These are phyloP conservation scores for Albatrellus sp. DNA, from an alignment of 1,284 basidiomycete genomes.

Conservation along the genomic window DNA sequence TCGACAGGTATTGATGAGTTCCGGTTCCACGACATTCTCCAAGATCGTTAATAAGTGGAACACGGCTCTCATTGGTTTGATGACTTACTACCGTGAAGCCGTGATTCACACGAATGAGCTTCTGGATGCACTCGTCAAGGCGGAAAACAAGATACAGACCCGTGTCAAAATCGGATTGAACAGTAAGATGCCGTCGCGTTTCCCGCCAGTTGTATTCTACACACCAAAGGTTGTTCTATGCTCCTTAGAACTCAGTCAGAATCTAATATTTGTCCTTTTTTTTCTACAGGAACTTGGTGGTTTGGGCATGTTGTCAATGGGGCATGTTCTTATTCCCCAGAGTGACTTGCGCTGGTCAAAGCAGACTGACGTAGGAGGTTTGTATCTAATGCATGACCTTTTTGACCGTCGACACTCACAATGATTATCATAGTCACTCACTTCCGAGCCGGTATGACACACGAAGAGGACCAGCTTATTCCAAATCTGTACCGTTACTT, in stretches of 20 bases:
- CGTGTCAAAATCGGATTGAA: conserved; percentile 98
- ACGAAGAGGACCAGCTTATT: conserved; percentile 90
- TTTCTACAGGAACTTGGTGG: conserved; percentile 74
- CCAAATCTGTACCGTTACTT: conserved; percentile 97
- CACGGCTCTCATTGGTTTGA: conserved; percentile 85
- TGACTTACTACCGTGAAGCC: conserved; percentile 99
- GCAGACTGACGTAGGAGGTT: conserved; percentile 90
- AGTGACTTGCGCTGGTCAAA: conserved; percentile 97
- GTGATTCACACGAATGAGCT: conserved; percentile 97
- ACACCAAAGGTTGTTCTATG: conserved; percentile 58
- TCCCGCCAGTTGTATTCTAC: conserved; percentile 95
- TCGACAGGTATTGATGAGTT: conserved; percentile 96
- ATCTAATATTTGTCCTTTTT: conserved; percentile 5
- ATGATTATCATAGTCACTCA: conserved; percentile 55
- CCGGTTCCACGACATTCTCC: conserved; percentile 96
- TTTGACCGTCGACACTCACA: no score
- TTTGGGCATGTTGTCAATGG: conserved; percentile 99
- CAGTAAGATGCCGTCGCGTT: conserved; percentile 99
- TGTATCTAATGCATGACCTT: conserved; percentile 11
- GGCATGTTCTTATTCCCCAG: conserved; percentile 95
- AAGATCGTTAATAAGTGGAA: conserved; percentile 99
- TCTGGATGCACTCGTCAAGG: conserved; percentile 88
- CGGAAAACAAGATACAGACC: conserved; percentile 98
- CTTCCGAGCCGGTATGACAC: conserved; percentile 96
- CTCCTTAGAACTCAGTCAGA: conserved; percentile 1